Base-by-base conservation (phyloP, 139 green algal genomes). In the Chlorella ohadii region DNA sequence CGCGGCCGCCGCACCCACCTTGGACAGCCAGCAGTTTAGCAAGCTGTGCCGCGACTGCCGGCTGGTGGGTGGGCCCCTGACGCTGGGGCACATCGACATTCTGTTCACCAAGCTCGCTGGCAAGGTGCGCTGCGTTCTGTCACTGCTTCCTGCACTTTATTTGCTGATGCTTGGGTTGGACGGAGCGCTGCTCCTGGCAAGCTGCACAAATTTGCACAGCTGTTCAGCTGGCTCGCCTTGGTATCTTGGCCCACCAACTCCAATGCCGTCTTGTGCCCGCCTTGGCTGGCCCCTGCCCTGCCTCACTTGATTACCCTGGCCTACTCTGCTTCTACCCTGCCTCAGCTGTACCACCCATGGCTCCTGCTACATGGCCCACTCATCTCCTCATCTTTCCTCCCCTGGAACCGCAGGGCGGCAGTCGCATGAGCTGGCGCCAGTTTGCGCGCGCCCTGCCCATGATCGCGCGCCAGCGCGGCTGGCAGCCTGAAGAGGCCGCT, bases 41-140 rank as follows among this genome's bases (percentile, higher is more conserved):
- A 82, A 82, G 76, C 57, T 82, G 36, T 82, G 76, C 76, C 76
- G 76, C 23, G 76, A 82, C 76, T 36, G 59, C 23, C 76, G 76
- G 4, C 36, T 82, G 59, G 34, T 82, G 76, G 76, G 76, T 17
- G 76, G 76, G 25, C 19, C 31, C 0, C 59, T 82, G 27, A 72
- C 76, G 17, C 59, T 72, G 25, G 76, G 55, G 27, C 55, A 36
- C 15, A 59, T 39, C 2, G 76, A 82, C 76, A 57, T 71, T 22
- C 22, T 82, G 25, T 82, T 82, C 64, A 66, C 76, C 19, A 41
- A 44, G 22, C 59, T 82, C 17, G 76, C 76, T 1, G 76, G 76
- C 59, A 82, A 82, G 76, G 76, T 82, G 76, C 13, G 76, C 36
- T 38, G 17, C 12, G 70, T 19, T 36, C 36, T 68, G 28, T n/a